These are phyloP conservation scores for Cryptococcus jaspeensis DNA, from an alignment of 1,284 basidiomycete genomes.

Conservation along the genomic window DNA sequence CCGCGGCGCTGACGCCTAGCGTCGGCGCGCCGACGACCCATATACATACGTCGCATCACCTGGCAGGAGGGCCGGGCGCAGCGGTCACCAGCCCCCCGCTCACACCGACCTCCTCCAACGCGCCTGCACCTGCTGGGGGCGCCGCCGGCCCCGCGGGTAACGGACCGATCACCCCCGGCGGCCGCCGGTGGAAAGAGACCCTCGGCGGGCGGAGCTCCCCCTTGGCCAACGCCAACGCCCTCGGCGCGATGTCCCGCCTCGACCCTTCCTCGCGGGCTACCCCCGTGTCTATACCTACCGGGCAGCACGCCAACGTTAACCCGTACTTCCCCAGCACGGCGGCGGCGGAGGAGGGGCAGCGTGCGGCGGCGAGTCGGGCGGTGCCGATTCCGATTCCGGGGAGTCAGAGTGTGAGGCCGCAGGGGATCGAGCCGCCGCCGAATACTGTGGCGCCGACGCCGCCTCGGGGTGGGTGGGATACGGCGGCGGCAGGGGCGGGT, in stretches of 20 bases:
- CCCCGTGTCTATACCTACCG: constrained; percentile 8
- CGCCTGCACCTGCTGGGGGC: neutral
- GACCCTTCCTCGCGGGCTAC: constrained; percentile 18
- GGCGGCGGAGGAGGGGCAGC: constrained; percentile 1
- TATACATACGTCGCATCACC: constrained; percentile 40
- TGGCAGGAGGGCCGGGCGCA: constrained; percentile 9
- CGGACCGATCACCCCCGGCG: neutral
- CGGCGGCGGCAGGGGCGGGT: neutral
- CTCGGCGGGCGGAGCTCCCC: constrained; percentile 30
- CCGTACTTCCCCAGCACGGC: constrained; percentile 39
- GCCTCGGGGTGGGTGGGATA: constrained; percentile 8
- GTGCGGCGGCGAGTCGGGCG: neutral
- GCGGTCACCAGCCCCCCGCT: constrained; percentile 2
- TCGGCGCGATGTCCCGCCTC: constrained; percentile 35
- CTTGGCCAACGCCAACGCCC: constrained; percentile 20
- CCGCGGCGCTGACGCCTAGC: constrained; percentile 25
- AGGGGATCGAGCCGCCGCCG: constrained; percentile 27
- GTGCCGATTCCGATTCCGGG: constrained; percentile 29
- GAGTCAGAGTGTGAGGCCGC: constrained; percentile 11
- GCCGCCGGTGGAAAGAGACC: constrained; percentile 31
- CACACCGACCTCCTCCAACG: neutral
- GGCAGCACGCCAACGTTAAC: constrained; percentile 15
- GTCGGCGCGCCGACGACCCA: constrained; percentile 43
- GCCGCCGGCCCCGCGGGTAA: neutral
- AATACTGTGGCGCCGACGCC: constrained; percentile 35